Conservation (phyloP, 768 basidiomycete species). For the Lactarius pseudohatsudake region DNA sequence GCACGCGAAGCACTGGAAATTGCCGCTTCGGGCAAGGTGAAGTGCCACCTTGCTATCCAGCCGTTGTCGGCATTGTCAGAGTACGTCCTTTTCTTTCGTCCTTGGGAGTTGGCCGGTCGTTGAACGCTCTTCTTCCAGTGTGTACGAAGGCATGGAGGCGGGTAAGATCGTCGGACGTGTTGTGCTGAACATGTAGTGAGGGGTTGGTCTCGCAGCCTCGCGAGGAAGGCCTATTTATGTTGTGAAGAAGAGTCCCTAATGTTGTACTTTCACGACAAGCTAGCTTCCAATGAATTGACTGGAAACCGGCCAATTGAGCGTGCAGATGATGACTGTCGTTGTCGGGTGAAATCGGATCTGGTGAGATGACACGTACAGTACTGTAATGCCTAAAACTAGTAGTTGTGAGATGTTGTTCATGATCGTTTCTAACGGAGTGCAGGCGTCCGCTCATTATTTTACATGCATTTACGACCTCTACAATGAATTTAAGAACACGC, state of each 20-base stretch:
- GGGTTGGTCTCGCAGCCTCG: neutral
- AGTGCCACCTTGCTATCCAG: constrained; percentile 50
- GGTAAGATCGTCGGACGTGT: constrained; percentile 33
- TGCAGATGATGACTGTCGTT: no score
- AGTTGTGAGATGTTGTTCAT: no score
- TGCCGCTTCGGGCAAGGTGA: constrained; percentile 69
- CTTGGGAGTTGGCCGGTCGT: neutral
- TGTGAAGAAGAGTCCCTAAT: neutral
- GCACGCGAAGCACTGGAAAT: constrained; percentile 78
- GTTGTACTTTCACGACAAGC: neutral
- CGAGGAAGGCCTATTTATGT: neutral
- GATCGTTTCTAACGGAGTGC: no score
- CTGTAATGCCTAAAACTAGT: no score
- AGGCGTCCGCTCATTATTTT: no score
- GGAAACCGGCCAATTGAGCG: neutral
- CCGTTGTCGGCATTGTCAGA: constrained; percentile 51
- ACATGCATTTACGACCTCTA: no score
- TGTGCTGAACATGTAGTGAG: constrained; percentile 18
- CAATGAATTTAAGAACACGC: no score
- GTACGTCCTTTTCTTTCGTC: constrained; percentile 39
- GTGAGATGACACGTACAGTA: no score
- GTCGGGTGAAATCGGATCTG: no score
- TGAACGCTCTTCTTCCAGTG: constrained; percentile 30
- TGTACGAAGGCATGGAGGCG: constrained; percentile 42
- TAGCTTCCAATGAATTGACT: neutral